These are phyloP conservation scores for Trichoderma endophyticum DNA, from an alignment of 2,329 filamentous ascomycete genomes.

Conservation along the genomic window DNA sequence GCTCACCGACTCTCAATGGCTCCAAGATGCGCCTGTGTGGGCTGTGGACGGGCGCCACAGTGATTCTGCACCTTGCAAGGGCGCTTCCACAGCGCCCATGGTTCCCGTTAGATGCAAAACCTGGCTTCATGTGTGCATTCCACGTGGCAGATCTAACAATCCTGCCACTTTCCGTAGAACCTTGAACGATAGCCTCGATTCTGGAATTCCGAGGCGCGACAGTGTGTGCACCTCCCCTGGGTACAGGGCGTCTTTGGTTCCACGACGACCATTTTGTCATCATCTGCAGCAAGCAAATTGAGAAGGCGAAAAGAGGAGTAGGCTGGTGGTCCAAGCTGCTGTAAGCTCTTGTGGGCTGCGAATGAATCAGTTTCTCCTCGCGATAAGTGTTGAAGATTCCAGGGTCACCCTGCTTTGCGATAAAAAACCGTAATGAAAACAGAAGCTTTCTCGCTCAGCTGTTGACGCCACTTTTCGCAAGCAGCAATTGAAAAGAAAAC, in stretches of 20 bases:
- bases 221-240: background rate
- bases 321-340: background rate
- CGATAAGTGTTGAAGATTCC: background rate
- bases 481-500: background rate
- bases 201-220: background rate
- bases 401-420: background rate
- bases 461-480: background rate
- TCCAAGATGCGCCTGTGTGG: background rate
- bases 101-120: slow-evolving; percentile 12
- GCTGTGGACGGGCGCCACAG: background rate
- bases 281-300: background rate
- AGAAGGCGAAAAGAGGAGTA: background rate
- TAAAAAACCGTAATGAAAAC: background rate
- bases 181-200: background rate
- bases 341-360: background rate
- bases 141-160: slow-evolving; percentile 18
- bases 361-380: background rate
- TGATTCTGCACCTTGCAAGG: background rate
- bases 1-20: background rate
- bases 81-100: background rate
- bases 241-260: background rate
- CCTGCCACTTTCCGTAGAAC: slow-evolving; percentile 9
- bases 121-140: background rate
- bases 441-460: background rate
- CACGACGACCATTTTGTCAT: background rate